Conservation (phyloP, 192 early-diverging fungal species). For the Physocladia obscura region DNA sequence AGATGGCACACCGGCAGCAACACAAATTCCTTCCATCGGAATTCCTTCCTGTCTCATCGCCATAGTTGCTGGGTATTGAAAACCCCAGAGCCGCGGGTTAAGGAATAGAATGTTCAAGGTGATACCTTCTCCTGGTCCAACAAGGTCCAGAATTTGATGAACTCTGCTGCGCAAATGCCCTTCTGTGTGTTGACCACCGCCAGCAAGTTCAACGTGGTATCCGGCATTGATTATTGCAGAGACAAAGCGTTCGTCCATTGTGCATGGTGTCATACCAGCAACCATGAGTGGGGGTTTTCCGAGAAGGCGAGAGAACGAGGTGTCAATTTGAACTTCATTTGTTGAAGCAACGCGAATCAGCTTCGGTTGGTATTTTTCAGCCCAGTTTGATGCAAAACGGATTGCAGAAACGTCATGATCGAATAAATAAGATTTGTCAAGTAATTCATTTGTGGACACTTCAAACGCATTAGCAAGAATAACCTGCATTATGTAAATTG, state of each 20-base stretch:
- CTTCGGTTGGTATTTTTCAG: slow-evolving; percentile 77
- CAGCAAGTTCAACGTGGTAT: slow-evolving; percentile 87
- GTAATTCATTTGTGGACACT: slow-evolving; percentile 58
- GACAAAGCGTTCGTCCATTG: slow-evolving; percentile 75
- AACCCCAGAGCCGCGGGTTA: slow-evolving; percentile 87
- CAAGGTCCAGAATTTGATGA: slow-evolving; percentile 66
- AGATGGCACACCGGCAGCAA: slow-evolving; percentile 90
- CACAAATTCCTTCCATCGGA: slow-evolving; percentile 87
- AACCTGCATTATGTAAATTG: slow-evolving; percentile 31
- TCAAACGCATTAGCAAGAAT: slow-evolving; percentile 71
- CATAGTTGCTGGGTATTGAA: slow-evolving; percentile 80
- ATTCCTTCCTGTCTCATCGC: slow-evolving; percentile 79
- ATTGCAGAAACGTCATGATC: slow-evolving; percentile 74
- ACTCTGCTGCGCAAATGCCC: slow-evolving; percentile 67
- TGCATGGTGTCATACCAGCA: slow-evolving; percentile 91
- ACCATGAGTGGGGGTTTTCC: slow-evolving; percentile 92
- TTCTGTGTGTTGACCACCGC: slow-evolving; percentile 85
- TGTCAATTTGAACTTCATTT: slow-evolving; percentile 79
- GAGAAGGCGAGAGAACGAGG: slow-evolving; percentile 79
- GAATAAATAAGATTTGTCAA: slow-evolving; percentile 74
- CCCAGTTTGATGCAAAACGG: slow-evolving; percentile 83
- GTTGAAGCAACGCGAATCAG: slow-evolving; percentile 69
- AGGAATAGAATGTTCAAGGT: slow-evolving; percentile 90
- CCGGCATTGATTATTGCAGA: slow-evolving; percentile 86
- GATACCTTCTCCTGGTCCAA: slow-evolving; percentile 80